Base-by-base conservation (phyloP, 805 yeast genomes). In the Yarrowia yakushimensis region DNA sequence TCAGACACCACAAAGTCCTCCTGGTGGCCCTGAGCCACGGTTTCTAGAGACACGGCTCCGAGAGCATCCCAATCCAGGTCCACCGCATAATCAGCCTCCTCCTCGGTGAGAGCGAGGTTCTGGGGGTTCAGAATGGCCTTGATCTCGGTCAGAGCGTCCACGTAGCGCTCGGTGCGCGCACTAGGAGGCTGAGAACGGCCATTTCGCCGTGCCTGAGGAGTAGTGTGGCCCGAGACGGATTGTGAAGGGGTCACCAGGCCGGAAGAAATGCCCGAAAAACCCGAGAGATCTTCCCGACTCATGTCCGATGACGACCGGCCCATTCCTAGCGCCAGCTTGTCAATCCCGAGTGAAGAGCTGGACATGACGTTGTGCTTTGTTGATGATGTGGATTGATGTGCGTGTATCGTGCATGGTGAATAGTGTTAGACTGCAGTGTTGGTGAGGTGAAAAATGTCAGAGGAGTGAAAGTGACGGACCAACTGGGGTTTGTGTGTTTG, bases 121-220 rank as follows among this genome's bases (percentile, higher is more conserved):
- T 55, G 61, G 22, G 61, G 61, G 39, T 55, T 55, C 7, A 55
- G 30, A 41, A 55, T 55, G 9, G 61, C 36, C 39, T 55, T 55
- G 27, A 55, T 30, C 20, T 39, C 48, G 28, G 36, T 37, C 48
- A 55, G 30, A 3, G 61, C 61, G 33, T 52, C 59, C 18, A 52
- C 59, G 13, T 52, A 52, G 9, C 59, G 42, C 25, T 52, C 59
- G 6, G 25, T 8, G 2, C 43, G 43, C 2, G 33, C 57, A 23
- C 43, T 34, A n/a, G 59, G n/a, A 8, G 42, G 43, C 4, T 52
- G 31, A n/a, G 36, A 25, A 7, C 59, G 43, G n/a, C 59, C 59
- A 12, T 52, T 52, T 25, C 59, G 25, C 13, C 59, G 59, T 20
- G 33, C 59, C 17, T 52, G 59, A 13, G 59, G 59, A 1, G 59